These are phyloP conservation scores for Acrocalymma vagum DNA, from an alignment of 2,329 filamentous ascomycete genomes.

Conservation along the genomic window DNA sequence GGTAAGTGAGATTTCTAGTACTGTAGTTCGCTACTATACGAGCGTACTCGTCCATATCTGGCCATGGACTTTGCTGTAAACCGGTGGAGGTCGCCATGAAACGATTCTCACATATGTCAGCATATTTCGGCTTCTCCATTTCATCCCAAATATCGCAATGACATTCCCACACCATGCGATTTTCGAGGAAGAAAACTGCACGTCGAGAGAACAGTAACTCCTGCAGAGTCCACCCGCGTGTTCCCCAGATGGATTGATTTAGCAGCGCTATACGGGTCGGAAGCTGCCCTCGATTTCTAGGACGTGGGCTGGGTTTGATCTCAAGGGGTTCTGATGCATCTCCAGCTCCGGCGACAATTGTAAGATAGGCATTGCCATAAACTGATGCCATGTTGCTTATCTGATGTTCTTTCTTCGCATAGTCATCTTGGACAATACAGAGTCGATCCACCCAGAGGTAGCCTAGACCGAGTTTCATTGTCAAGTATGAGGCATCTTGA, in stretches of 20 bases:
- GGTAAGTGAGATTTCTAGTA: slow-evolving; percentile 19
- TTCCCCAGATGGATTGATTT: slow-evolving; percentile 18
- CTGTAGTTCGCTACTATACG: slow-evolving; percentile 19
- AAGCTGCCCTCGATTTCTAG: slow-evolving; percentile 1
- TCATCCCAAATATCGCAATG: slow-evolving; percentile 14
- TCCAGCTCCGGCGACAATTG: slow-evolving; percentile 15
- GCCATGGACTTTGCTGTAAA: slow-evolving; percentile 10
- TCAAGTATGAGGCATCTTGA: slow-evolving; percentile 15
- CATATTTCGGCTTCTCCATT: slow-evolving; percentile 10
- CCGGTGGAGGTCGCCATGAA: background rate
- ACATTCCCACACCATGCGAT: slow-evolving; percentile 24
- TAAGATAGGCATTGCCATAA: slow-evolving; percentile 19
- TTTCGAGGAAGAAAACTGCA: slow-evolving; percentile 17
- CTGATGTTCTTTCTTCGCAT: slow-evolving; percentile 11
- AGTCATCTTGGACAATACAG: slow-evolving; percentile 17
- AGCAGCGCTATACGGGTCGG: slow-evolving; percentile 8
- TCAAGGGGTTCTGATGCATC: slow-evolving; percentile 13
- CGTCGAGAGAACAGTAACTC: slow-evolving; percentile 23
- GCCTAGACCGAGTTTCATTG: slow-evolving; percentile 8
- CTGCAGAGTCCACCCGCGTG: slow-evolving; percentile 26
- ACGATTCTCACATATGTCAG: slow-evolving; percentile 9
- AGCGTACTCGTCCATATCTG: slow-evolving; percentile 18
- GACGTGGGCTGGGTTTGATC: too few species aligned
- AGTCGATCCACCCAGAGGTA: slow-evolving; percentile 19
- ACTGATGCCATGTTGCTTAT: slow-evolving; percentile 19